These are phyloP conservation scores for Globisporangium acanthophoron DNA, from an alignment of 352 stramenopile species.

Conservation along the genomic window DNA sequence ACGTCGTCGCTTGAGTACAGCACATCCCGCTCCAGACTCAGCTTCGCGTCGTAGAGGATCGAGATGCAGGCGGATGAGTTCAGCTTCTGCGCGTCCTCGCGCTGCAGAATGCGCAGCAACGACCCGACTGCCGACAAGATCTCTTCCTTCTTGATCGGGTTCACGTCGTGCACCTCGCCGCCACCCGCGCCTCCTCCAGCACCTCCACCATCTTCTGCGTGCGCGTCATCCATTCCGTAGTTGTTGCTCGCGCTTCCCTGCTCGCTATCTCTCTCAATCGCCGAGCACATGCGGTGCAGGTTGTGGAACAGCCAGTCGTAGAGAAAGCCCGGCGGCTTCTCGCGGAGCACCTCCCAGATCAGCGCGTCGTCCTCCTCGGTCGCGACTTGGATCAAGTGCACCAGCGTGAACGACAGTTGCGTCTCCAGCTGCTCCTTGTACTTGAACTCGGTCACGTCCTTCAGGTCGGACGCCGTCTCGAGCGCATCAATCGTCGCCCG, in stretches of 20 bases:
- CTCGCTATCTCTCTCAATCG: constrained; percentile 56
- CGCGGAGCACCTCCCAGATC: constrained; percentile 59
- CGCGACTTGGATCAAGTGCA: constrained; percentile 76
- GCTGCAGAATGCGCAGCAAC: constrained; percentile 69
- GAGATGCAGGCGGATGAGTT: constrained; percentile 63
- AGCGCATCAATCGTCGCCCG: constrained; percentile 64
- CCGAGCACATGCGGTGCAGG: constrained; percentile 71
- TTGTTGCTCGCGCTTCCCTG: constrained; percentile 3
- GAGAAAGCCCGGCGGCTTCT: constrained; percentile 68
- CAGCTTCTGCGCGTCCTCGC: constrained; percentile 46
- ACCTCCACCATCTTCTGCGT: constrained; percentile 21
- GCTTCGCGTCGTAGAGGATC: constrained; percentile 81
- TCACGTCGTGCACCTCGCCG: constrained; percentile 71
- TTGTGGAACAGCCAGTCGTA: constrained; percentile 89
- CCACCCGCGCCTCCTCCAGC: constrained; percentile 14
- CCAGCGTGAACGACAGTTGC: constrained; percentile 81
- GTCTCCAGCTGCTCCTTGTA: constrained; percentile 88
- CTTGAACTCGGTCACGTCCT: constrained; percentile 87
- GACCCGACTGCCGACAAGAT: constrained; percentile 69
- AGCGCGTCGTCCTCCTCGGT: constrained; percentile 64
- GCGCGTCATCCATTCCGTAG: constrained; percentile 20
- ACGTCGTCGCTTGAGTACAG: constrained; percentile 76
- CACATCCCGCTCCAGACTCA: constrained; percentile 75
- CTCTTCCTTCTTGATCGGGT: constrained; percentile 78
- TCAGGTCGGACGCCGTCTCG: constrained; percentile 80